phyloP scores from a whole-genome alignment of 106 monocot species.

The Dendrobium nobile region DNA sequence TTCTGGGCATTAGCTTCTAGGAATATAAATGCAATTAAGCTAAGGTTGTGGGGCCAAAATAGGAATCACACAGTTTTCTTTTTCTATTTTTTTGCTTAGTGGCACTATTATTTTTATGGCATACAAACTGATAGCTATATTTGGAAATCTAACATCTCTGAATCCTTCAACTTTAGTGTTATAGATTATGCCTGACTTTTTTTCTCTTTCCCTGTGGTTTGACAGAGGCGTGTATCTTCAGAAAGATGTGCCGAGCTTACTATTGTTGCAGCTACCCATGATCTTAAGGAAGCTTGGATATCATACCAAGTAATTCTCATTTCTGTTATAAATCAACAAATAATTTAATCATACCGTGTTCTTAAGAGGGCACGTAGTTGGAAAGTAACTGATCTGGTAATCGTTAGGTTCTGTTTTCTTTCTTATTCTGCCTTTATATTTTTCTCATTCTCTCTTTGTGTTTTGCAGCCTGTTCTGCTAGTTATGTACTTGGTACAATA shows the following conservation, averaged over 20 bases:
- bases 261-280: slow-evolving; percentile 83
- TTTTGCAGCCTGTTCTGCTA: slow-evolving; percentile 77
- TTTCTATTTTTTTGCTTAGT: not conserved
- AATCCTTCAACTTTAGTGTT: not conserved
- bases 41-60: not conserved
- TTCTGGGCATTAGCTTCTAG: not conserved
- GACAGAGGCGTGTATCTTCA: slow-evolving; percentile 49
- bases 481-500: slow-evolving; percentile 94
- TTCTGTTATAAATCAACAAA: not conserved
- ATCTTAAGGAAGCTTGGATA: slow-evolving; percentile 97
- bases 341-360: not conserved
- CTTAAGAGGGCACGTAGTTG: not conserved
- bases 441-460: not conserved
- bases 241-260: slow-evolving; percentile 88
- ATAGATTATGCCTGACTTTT: not conserved
- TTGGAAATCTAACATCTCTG: not conserved
- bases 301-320: slow-evolving; percentile 69
- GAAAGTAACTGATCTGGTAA: not conserved
- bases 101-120: not conserved
- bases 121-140: not conserved
- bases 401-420: not conserved
- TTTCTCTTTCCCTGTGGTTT: too few relatives aligned
- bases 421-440: not conserved
- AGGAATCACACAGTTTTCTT: not conserved
- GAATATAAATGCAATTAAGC: not conserved